phyloP scores from a whole-genome alignment of 495 filamentous ascomycete species.

The Pseudomonodictys pantanalensis region DNA sequence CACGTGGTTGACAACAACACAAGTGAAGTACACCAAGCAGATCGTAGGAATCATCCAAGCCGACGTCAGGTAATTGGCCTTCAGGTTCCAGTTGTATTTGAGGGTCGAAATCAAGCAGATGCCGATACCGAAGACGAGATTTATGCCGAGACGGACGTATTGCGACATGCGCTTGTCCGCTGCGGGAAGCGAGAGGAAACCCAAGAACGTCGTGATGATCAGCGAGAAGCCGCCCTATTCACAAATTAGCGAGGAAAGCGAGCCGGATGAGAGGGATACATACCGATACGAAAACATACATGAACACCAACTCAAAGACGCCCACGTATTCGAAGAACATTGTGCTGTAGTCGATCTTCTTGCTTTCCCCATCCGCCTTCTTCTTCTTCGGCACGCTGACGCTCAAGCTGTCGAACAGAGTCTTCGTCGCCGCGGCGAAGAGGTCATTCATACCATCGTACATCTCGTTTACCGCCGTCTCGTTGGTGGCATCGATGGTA shows the following conservation, averaged over 20 bases:
- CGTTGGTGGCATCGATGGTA: neutral
- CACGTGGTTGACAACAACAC: slow-evolving; percentile 20
- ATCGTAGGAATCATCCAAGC: slow-evolving; percentile 31
- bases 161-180: slow-evolving; percentile 5
- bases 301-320: slow-evolving; percentile 42
- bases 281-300: slow-evolving; percentile 46
- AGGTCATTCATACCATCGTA: slow-evolving; percentile 2
- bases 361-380: neutral
- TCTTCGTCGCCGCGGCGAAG: slow-evolving; percentile 7
- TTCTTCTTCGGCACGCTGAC: slow-evolving; percentile 37
- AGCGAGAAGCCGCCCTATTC: slow-evolving; percentile 44
- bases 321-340: slow-evolving; percentile 29
- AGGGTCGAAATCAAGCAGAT: slow-evolving; percentile 21
- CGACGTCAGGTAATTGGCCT: neutral
- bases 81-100: neutral
- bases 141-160: slow-evolving; percentile 19
- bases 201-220: slow-evolving; percentile 44
- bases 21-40: slow-evolving; percentile 14
- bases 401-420: slow-evolving; percentile 39
- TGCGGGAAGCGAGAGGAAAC: slow-evolving; percentile 34
- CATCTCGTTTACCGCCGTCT: slow-evolving; percentile 4
- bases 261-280: neutral
- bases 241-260: neutral
- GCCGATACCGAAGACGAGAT: slow-evolving; percentile 22
- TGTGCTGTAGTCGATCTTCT: slow-evolving; percentile 17